phyloP scores from a whole-genome alignment of 345 rosid genomes.

The Sisymbrium altissimum region DNA sequence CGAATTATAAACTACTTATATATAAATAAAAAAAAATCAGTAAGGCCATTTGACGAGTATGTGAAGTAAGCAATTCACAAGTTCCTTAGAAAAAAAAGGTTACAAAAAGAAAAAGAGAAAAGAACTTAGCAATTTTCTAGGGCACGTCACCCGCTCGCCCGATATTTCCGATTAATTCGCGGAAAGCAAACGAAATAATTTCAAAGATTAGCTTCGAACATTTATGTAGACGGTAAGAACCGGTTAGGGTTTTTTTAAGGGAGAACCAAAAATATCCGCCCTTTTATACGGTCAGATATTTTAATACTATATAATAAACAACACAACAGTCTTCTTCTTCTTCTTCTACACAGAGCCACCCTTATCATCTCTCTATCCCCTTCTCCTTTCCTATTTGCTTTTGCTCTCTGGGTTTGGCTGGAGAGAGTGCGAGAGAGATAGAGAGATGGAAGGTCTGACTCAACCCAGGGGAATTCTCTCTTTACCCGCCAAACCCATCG shows the following conservation, averaged over 20 bases:
- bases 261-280: background rate
- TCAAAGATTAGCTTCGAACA: background rate
- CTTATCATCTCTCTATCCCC: constrained; percentile 33
- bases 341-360: constrained; percentile 34
- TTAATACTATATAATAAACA: constrained; percentile 19
- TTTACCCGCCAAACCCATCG: constrained; percentile 60
- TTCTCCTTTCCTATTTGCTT: constrained; percentile 8
- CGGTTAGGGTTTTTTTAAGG: constrained; percentile 12
- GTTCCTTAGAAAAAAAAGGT: background rate
- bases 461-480: constrained; percentile 78
- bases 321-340: constrained; percentile 32
- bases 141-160: background rate
- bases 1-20: background rate
- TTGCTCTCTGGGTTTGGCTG: constrained; percentile 10
- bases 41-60: background rate
- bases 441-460: constrained; percentile 72
- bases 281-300: too few species aligned
- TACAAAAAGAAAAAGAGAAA: background rate
- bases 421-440: constrained; percentile 28
- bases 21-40: background rate
- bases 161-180: background rate
- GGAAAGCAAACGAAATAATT: background rate
- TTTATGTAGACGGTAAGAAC: background rate
- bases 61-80: background rate
- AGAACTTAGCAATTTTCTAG: background rate